A percentile compares a stretch with the other conserved stretches of the same genome.
Conservation (phyloP, 306 rosid genomes). For the Senna siamea region DNA sequence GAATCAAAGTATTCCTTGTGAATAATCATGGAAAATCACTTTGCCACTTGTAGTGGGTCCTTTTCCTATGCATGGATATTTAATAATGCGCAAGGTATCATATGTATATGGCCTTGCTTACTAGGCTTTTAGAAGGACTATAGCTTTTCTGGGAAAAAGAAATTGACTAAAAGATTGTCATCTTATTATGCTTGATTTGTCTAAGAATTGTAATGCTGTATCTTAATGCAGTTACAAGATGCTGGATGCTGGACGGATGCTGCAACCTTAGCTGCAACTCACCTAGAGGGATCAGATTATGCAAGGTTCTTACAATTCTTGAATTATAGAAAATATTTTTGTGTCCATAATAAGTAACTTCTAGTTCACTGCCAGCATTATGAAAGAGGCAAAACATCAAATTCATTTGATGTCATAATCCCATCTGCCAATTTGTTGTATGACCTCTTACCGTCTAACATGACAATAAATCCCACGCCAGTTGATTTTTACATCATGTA, state of each 20-base stretch:
- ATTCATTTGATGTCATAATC: constrained; percentile 8
- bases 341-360: constrained; percentile 16
- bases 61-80: constrained; percentile 8
- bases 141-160: constrained; percentile 6
- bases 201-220: constrained; percentile 37
- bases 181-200: constrained; percentile 33
- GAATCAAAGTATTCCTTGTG: no score
- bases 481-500: no score
- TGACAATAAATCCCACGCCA: neutral
- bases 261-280: constrained; percentile 96
- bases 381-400: neutral
- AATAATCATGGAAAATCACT: no score
- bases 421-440: constrained; percentile 23
- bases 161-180: constrained; percentile 21
- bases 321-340: neutral
- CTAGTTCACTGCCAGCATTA: neutral
- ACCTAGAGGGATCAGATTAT: constrained; percentile 91
- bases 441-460: constrained; percentile 12
- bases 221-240: constrained; percentile 86
- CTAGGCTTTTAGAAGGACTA: neutral
- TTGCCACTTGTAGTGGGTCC: neutral
- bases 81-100: neutral
- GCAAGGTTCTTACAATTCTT: constrained; percentile 64
- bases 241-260: constrained; percentile 99
- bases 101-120: constrained; percentile 5